Evolutionary conservation across 1,284 basidiomycete species (phyloP).

Genomic region (Pseudozyma pruni): DNA sequence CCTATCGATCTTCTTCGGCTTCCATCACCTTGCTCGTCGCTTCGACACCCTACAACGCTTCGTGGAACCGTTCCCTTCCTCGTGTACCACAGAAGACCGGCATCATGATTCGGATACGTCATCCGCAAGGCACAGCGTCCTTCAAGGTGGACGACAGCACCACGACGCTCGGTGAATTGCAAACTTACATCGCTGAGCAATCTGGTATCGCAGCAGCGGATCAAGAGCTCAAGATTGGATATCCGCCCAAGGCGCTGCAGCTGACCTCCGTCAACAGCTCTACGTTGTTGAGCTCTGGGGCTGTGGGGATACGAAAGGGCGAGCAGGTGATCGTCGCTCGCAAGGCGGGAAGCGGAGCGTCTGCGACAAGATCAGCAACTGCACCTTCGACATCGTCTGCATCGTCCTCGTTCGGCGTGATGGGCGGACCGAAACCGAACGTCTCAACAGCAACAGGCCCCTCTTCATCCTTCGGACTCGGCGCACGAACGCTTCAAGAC

Average conservation of each 20-base stretch:
- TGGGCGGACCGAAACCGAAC: conserved; percentile 21
- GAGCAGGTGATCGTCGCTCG: conserved; percentile 45
- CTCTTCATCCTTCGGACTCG: conserved; percentile 12
- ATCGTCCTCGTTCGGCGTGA: conserved; percentile 16
- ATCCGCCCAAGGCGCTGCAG: conserved; percentile 34
- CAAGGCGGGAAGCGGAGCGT: not conserved
- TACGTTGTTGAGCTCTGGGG: conserved; percentile 6
- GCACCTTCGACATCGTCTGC: not conserved
- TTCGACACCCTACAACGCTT: not conserved
- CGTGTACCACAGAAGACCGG: not conserved
- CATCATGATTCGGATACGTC: conserved; percentile 40
- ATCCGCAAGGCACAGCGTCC: conserved; percentile 42
- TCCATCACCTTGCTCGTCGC: not conserved
- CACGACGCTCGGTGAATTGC: conserved; percentile 18
- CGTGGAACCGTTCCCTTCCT: too few species aligned
- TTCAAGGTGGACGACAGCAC: conserved; percentile 21
- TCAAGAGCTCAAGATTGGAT: conserved; percentile 48
- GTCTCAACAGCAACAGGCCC: conserved; percentile 23
- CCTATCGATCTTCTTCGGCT: not conserved
- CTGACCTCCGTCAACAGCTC: not conserved
- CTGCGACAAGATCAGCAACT: not conserved
- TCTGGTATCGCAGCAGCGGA: conserved; percentile 20
- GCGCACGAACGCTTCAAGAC: conserved; percentile 21
- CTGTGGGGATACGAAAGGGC: conserved; percentile 29
- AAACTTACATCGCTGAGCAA: conserved; percentile 21